A percentile compares a stretch with the other conserved stretches of the same genome.
These are phyloP conservation scores for Barbatosphaeria neglecta DNA, from an alignment of 495 filamentous ascomycete species.

Conservation along the genomic window DNA sequence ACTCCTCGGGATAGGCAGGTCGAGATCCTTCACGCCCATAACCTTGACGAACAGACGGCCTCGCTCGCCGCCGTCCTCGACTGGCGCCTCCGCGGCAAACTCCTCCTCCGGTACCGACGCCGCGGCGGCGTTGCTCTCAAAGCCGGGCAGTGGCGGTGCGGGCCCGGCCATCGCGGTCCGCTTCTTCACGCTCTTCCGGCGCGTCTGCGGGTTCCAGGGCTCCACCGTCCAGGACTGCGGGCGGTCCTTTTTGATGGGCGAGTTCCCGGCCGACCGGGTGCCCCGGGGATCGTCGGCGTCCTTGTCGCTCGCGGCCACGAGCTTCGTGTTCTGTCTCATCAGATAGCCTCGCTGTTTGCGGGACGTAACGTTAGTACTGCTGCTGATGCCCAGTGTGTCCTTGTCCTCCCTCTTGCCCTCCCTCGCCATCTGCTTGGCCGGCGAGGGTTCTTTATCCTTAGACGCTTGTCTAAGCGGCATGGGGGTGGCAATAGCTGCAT, in stretches of 20 bases:
- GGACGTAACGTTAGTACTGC: slow-evolving; percentile 45
- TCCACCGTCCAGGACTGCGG: slow-evolving; percentile 89
- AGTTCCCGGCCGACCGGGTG: slow-evolving; percentile 54
- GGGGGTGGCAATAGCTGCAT: slow-evolving; percentile 9
- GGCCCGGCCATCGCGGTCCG: slow-evolving; percentile 39
- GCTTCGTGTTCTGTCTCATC: slow-evolving; percentile 96
- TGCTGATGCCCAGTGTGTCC: slow-evolving; percentile 42
- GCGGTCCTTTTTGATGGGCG: slow-evolving; percentile 57
- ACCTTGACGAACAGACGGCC: slow-evolving; percentile 97
- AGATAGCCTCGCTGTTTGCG: slow-evolving; percentile 86
- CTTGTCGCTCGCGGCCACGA: slow-evolving; percentile 77
- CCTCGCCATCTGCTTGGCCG: too few species aligned
- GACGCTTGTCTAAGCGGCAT: slow-evolving; percentile 6
- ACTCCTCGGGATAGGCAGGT: slow-evolving; percentile 85
- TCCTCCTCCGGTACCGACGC: slow-evolving; percentile 50
- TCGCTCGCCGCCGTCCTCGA: slow-evolving; percentile 72
- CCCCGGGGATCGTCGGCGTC: slow-evolving; percentile 41
- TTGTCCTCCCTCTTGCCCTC: neutral
- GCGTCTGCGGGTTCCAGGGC: slow-evolving; percentile 79
- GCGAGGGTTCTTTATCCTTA: slow-evolving; percentile 1
- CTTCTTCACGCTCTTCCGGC: slow-evolving; percentile 56
- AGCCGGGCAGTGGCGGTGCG: slow-evolving; percentile 77
- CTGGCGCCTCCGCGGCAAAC: slow-evolving; percentile 34
- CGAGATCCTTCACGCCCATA: slow-evolving; percentile 87
- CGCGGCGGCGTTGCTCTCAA: slow-evolving; percentile 62